phyloP scores from a whole-genome alignment of 1,139 yeast species.

The Blastobotrys arbuscula region DNA sequence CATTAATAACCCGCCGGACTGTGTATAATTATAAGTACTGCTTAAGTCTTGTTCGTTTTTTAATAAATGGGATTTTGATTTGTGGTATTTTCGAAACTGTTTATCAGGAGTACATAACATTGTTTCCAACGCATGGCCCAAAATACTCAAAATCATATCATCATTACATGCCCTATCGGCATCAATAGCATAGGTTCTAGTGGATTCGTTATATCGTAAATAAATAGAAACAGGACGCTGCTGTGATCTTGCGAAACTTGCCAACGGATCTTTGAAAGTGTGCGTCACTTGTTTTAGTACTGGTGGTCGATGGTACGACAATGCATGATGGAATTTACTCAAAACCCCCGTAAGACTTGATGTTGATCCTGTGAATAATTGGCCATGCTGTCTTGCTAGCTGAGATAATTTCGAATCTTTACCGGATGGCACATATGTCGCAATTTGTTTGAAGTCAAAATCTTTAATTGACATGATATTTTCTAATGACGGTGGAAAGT shows the following conservation, averaged over 20 bases:
- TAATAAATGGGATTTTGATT: conserved; percentile 16
- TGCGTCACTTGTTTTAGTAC: conserved; percentile 43
- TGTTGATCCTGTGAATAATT: conserved; percentile 69
- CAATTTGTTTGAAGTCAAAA: conserved; percentile 56
- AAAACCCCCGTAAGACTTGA: conserved; percentile 79
- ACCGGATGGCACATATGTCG: conserved; percentile 60
- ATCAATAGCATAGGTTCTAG: conserved; percentile 56
- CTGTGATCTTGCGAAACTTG: conserved; percentile 35
- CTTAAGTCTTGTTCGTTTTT: conserved; percentile 10
- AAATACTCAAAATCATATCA: conserved; percentile 64
- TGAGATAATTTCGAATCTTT: conserved; percentile 50
- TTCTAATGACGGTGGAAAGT: conserved; percentile 59
- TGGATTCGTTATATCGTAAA: conserved; percentile 34
- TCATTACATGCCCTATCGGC: conserved; percentile 63
- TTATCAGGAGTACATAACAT: conserved; percentile 55
- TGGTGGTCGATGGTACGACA: conserved; percentile 57
- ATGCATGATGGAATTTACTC: conserved; percentile 62
- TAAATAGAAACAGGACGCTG: conserved; percentile 42
- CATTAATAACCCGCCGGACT: conserved; percentile 63
- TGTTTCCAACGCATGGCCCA: conserved; percentile 77
- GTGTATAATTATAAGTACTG: conserved; percentile 63
- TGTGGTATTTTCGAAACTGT: conserved; percentile 40
- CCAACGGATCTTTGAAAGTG: conserved; percentile 35
- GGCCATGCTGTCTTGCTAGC: conserved; percentile 41
- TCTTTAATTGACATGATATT: conserved; percentile 61